phyloP scores from a whole-genome alignment of 1,139 yeast genomes.

The Pichia sp. region DNA sequence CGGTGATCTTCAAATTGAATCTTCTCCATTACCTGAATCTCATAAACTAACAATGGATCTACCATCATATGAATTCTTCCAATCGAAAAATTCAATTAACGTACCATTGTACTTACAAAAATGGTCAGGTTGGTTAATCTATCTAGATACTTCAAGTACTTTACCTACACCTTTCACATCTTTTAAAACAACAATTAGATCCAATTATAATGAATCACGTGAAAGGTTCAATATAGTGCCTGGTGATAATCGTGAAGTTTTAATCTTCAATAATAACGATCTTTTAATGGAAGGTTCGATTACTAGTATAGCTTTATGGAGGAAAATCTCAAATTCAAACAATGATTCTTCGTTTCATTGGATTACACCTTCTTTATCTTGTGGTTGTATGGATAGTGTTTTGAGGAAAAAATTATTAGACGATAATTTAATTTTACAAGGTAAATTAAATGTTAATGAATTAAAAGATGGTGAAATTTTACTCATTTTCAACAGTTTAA shows the following conservation, averaged over 20 bases:
- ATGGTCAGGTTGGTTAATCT: slow-evolving; percentile 38
- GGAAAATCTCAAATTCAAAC: slow-evolving; percentile 27
- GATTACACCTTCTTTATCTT: slow-evolving; percentile 69
- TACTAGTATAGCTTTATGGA: slow-evolving; percentile 65
- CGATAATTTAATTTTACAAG: slow-evolving; percentile 44
- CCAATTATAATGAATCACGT: slow-evolving; percentile 58
- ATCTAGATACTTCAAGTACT: slow-evolving; percentile 48
- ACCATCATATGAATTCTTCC: slow-evolving; percentile 9
- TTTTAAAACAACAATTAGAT: slow-evolving; percentile 76
- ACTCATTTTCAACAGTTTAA: slow-evolving; percentile 70
- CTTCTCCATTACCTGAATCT: slow-evolving; percentile 26
- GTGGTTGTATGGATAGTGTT: slow-evolving; percentile 86
- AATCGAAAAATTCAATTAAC: background rate
- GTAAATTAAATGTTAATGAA: slow-evolving; percentile 42
- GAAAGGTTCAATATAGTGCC: slow-evolving; percentile 26
- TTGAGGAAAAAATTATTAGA: slow-evolving; percentile 59
- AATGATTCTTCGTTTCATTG: slow-evolving; percentile 39
- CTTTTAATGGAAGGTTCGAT: slow-evolving; percentile 79
- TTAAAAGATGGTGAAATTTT: slow-evolving; percentile 58
- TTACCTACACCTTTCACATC: slow-evolving; percentile 72
- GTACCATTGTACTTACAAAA: slow-evolving; percentile 7
- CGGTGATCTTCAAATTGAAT: slow-evolving; percentile 49
- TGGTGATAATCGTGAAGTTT: slow-evolving; percentile 52
- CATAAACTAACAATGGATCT: slow-evolving; percentile 2
- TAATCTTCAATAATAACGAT: slow-evolving; percentile 54